Percentiles rank a stretch among this genome's conserved stretches.
Conservation (phyloP, 805 yeast genomes). For the Pichia cephalocereana region DNA sequence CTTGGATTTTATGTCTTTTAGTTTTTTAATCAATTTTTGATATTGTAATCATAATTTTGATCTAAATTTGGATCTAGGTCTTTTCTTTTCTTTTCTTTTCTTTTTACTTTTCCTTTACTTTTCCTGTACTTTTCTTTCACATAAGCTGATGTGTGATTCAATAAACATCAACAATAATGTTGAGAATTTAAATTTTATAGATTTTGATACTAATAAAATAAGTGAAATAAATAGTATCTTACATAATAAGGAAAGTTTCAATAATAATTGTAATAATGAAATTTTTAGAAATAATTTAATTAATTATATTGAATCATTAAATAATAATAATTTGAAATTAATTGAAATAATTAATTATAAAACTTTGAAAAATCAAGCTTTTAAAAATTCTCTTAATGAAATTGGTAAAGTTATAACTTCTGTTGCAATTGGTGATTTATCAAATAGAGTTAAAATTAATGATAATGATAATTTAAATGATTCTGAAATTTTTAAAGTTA, state of each 20-base stretch:
- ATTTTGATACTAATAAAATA: neutral
- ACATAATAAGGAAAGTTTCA: constrained; percentile 17
- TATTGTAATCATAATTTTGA: no score
- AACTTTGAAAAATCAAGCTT: constrained; percentile 53
- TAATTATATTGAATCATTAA: constrained; percentile 6
- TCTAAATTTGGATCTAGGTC: no score
- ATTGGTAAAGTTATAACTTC: constrained; percentile 82
- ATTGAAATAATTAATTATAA: constrained; percentile 12
- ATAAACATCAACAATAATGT: neutral
- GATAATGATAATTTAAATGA: constrained; percentile 46
- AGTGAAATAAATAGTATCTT: constrained; percentile 1
- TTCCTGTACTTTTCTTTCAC: neutral
- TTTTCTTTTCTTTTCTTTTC: neutral
- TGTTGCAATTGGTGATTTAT: constrained; percentile 82
- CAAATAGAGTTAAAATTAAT: constrained; percentile 70
- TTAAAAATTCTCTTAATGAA: constrained; percentile 62
- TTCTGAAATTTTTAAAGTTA: constrained; percentile 72
- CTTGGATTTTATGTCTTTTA: no score
- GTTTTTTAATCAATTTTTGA: no score
- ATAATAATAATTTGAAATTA: constrained; percentile 13
- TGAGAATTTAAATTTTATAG: neutral
- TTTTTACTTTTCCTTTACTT: neutral
- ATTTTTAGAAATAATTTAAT: constrained; percentile 14
- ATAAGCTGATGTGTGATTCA: neutral
- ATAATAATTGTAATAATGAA: constrained; percentile 10